These are phyloP conservation scores for Triticum dicoccoides DNA, from an alignment of 176 grass and related monocot species.

Conservation along the genomic window DNA sequence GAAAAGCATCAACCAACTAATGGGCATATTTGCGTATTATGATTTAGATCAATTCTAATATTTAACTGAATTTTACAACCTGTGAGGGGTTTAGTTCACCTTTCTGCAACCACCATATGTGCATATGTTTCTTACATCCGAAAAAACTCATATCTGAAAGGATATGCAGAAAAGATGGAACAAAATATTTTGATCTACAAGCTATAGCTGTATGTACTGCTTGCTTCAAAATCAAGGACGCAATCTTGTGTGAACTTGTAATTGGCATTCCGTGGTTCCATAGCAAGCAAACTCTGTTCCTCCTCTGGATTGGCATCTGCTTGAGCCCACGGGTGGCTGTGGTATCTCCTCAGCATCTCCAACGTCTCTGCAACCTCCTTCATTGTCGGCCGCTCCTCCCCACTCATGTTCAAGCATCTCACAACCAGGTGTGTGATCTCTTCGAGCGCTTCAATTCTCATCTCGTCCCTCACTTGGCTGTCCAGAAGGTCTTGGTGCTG, in stretches of 20 bases:
- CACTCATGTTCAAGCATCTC: conserved; percentile 51
- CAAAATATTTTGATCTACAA: background rate
- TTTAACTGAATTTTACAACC: background rate
- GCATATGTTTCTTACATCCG: background rate
- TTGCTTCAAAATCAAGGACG: conserved; percentile 36
- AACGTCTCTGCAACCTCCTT: conserved; percentile 54
- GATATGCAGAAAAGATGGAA: background rate
- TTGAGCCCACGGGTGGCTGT: conserved; percentile 24
- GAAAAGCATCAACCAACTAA: no score
- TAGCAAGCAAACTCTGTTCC: conserved; percentile 40
- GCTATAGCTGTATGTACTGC: conserved; percentile 17
- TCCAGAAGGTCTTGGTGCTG: conserved; percentile 50
- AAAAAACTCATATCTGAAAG: background rate
- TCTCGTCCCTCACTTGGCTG: conserved; percentile 35
- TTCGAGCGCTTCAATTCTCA: conserved; percentile 29
- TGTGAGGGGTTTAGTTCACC: background rate
- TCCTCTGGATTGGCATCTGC: conserved; percentile 22
- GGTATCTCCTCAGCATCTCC: conserved; percentile 43
- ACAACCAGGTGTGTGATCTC: conserved; percentile 46
- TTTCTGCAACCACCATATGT: background rate
- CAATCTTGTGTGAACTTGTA: conserved; percentile 16
- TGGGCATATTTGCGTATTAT: no score
- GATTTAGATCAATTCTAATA: background rate
- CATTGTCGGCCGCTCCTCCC: conserved; percentile 67
- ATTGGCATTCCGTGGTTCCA: conserved; percentile 10